Base-by-base conservation (phyloP, 495 filamentous ascomycete genomes). In the Cladorrhinum samala region DNA sequence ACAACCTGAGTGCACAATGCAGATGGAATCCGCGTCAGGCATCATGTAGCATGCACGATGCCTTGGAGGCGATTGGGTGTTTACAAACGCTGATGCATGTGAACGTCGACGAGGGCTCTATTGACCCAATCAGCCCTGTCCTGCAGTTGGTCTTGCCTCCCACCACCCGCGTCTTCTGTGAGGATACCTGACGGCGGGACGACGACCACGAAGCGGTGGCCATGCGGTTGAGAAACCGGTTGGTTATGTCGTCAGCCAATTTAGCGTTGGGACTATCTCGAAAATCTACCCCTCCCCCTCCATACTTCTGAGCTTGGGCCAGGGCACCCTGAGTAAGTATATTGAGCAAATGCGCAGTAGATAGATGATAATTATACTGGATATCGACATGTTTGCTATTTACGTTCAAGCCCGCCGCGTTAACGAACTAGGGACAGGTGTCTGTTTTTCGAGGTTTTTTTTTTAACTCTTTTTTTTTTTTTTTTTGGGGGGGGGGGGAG, bases 11-110 rank as follows among this genome's bases (percentile, higher is more conserved):
- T 27, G 20, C n/a, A 33, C 21, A 18, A 2, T 2, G 9, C n/a
- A 16, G n/a, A 14, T 14, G n/a, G n/a, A 47, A 47, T 47, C 45
- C 21, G 45, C 45, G 45, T 47, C 45, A 47, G 45, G 45, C 45
- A 47, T 27, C 45, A n/a, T 16, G 21, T n/a, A 16, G 14, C 45
- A 47, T 47, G 45, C 45, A 47, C 6, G 45, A 47, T 13, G 16
- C 2, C 16, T 25, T 14, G 21, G 19, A 47, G 24, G 24, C 24
- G 45, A 47, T 47, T 47, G 45, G 45, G 20, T 33, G n/a, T 41
- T 33, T 11, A 11, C 27, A 33, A 33, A 33, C 24, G 25, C 21
- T 46, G 24, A 47, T 47, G 45, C 45, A 47, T 47, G 45, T 47
- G 45, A 47, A 47, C 30, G 18, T 33, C 17, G 45, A 47, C 24